Conservation (phyloP, 2,329 filamentous ascomycete species). For the Penicillium rolfsii region DNA sequence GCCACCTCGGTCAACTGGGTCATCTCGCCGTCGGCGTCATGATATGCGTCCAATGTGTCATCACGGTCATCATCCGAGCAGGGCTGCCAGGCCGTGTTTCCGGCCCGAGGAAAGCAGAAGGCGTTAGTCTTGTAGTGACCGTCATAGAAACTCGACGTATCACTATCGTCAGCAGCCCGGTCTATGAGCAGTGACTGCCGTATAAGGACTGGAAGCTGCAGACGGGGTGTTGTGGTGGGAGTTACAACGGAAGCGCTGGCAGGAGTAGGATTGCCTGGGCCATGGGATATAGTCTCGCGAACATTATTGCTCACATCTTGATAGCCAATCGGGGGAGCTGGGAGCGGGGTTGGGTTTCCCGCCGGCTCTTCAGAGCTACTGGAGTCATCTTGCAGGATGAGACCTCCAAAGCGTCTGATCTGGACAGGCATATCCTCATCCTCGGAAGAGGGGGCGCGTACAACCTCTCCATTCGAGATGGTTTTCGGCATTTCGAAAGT, state of each 20-base stretch:
- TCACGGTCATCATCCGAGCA: not conserved
- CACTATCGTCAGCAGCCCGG: not conserved
- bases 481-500: not conserved
- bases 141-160: constrained; percentile 2
- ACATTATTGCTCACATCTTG: not conserved
- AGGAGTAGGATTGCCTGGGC: not conserved
- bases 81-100: not conserved
- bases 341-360: not conserved
- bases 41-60: not conserved
- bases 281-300: not conserved
- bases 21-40: constrained; percentile 7
- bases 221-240: not conserved
- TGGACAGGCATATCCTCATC: not conserved
- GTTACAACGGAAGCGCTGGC: not conserved
- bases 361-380: not conserved
- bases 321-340: not conserved
- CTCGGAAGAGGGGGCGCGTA: not conserved
- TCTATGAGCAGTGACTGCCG: not conserved
- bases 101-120: not conserved
- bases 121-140: constrained; percentile 1
- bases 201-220: not conserved
- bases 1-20: not conserved
- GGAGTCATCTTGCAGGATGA: not conserved
- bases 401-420: not conserved
- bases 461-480: not conserved